phyloP scores from a whole-genome alignment of 2,329 filamentous ascomycete genomes.

The Venturia aucupariae region DNA sequence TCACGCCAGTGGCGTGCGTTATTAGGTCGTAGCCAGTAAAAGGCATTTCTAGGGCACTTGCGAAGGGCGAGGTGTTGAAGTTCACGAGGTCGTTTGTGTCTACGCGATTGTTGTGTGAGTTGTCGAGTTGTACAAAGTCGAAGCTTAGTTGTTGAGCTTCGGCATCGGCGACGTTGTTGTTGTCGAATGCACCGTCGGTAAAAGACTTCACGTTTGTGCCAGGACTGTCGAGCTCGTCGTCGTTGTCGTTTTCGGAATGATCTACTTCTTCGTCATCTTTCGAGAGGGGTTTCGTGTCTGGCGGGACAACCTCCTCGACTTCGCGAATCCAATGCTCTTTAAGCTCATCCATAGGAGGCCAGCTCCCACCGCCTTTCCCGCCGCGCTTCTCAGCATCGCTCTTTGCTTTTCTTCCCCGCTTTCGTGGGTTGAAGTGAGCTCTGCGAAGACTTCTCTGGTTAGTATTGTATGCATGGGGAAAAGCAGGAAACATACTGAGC shows the following conservation, averaged over 20 bases:
- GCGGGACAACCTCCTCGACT: conserved; percentile 32
- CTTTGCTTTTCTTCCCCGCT: conserved; percentile 47
- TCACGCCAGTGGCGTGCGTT: not conserved
- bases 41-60: not conserved
- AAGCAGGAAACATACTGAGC: conserved; percentile 48
- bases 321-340: conserved; percentile 52
- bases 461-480: not conserved
- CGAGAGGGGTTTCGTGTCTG: conserved; percentile 3
- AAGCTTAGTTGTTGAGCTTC: not conserved
- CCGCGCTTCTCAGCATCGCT: conserved; percentile 49
- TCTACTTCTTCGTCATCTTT: conserved; percentile 9
- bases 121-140: not conserved
- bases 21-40: not conserved
- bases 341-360: conserved; percentile 50
- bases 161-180: not conserved
- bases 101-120: not conserved
- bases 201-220: not conserved
- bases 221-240: not conserved
- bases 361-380: conserved; percentile 53
- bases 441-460: conserved; percentile 52
- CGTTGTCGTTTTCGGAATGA: not conserved
- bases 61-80: not conserved
- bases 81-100: conserved; percentile 1
- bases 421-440: conserved; percentile 71
- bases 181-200: not conserved